phyloP scores from a whole-genome alignment of 2,329 filamentous ascomycete genomes.

The Epicoccum sorghinum region DNA sequence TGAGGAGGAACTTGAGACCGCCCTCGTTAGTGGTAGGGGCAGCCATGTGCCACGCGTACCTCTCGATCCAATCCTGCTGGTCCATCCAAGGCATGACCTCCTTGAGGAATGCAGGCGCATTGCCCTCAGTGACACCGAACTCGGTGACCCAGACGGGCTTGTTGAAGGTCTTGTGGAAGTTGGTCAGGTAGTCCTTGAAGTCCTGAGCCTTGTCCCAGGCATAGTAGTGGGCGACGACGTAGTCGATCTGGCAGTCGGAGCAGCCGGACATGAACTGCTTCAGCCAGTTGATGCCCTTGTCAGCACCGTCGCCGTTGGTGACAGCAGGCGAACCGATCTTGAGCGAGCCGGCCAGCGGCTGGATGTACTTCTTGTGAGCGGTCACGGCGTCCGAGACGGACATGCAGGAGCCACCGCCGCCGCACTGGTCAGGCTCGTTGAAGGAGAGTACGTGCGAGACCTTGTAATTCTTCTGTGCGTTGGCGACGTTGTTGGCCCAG shows the following conservation, averaged over 20 bases:
- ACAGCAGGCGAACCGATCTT: conserved; percentile 45
- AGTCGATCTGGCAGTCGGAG: conserved; percentile 42
- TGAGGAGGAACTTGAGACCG: conserved; percentile 26
- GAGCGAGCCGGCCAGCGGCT: conserved; percentile 34
- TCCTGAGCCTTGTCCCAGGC: conserved; percentile 37
- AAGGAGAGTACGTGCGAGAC: conserved; percentile 42
- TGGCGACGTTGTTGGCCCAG: conserved; percentile 37
- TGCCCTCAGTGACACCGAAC: conserved; percentile 39
- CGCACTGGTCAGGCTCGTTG: conserved; percentile 48
- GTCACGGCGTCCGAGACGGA: conserved; percentile 28
- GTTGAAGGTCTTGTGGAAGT: conserved; percentile 35
- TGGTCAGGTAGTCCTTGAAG: conserved; percentile 48
- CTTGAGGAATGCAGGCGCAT: conserved; percentile 36
- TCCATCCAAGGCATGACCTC: conserved; percentile 46
- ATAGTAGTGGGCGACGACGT: conserved; percentile 48
- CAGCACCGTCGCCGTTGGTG: conserved; percentile 34
- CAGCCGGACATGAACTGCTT: conserved; percentile 35
- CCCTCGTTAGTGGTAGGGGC: conserved; percentile 25
- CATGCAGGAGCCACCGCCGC: conserved; percentile 38
- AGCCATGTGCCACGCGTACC: conserved; percentile 43
- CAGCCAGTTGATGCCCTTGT: conserved; percentile 41
- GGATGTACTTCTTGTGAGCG: conserved; percentile 34
- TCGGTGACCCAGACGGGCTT: conserved; percentile 48
- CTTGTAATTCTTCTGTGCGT: conserved; percentile 36
- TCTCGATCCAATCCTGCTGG: conserved; percentile 35